Conservation (phyloP, 106 monocot genomes). For the Vanilla planifolia region DNA sequence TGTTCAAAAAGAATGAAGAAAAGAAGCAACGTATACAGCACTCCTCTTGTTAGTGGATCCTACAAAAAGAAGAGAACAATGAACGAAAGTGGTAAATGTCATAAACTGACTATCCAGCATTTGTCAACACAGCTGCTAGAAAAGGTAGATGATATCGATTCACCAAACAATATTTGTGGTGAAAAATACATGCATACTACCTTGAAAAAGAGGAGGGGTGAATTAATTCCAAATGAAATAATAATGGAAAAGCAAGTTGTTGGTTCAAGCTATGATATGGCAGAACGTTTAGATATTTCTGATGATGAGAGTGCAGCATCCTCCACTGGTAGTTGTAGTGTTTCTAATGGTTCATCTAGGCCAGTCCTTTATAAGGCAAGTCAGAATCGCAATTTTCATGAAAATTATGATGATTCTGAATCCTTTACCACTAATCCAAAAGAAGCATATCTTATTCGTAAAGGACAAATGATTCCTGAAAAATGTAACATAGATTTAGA, state of each 20-base stretch:
- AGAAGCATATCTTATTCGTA: slow-evolving; percentile 4
- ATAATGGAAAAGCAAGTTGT: slow-evolving; percentile 12
- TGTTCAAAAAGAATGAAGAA: slow-evolving; percentile 11
- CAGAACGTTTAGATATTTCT: slow-evolving; percentile 9
- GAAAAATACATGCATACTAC: slow-evolving; percentile 37
- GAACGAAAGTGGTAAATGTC: not conserved
- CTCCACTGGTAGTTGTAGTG: slow-evolving; percentile 34
- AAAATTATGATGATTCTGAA: slow-evolving; percentile 10
- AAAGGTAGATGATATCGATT: slow-evolving; percentile 30
- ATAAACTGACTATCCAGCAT: not conserved
- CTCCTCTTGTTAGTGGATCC: not conserved
- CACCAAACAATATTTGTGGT: slow-evolving; percentile 25
- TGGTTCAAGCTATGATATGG: slow-evolving; percentile 1
- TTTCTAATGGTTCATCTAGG: slow-evolving; percentile 17
- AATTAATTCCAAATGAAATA: not conserved
- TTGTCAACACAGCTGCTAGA: too few species aligned
- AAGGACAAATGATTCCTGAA: slow-evolving; percentile 9
- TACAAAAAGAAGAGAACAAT: slow-evolving; percentile 8
- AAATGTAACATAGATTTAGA: slow-evolving; percentile 41
- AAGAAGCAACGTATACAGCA: not conserved
- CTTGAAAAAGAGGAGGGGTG: slow-evolving; percentile 24
- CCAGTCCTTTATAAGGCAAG: slow-evolving; percentile 1
- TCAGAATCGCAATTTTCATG: not conserved
- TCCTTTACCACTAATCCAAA: slow-evolving; percentile 14
- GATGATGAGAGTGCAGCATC: slow-evolving; percentile 20